Base-by-base conservation (phyloP, 306 rosid species). In the Vigna angularis region DNA sequence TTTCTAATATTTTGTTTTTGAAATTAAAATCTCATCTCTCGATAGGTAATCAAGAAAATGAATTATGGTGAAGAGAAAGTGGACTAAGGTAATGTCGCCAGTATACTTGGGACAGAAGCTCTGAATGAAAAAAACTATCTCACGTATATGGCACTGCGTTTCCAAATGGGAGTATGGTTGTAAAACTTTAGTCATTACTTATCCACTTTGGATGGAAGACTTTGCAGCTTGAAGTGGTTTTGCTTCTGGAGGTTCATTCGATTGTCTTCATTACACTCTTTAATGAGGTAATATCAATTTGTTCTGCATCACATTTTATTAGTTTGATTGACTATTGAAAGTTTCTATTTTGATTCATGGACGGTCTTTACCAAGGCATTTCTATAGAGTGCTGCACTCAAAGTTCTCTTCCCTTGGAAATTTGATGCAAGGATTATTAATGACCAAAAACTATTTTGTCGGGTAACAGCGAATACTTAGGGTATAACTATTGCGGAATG, bases 11-110 rank as follows among this genome's bases (percentile, higher is more conserved):
- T 73, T 70, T 44, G 42, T 30, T 40, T 48, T 45, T 88, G 73
- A 79, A 74, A 80, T 75, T 82, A 40, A 70, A 80, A 51, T 81
- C 45, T 55, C 79, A 62, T 83, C 44, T 51, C 45, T 82, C 55
- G 66, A 80, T 88, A 91, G 98, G 66, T 86, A 72, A 89, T 89
- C 88, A 89, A 82, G 90, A 88, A 82, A 84, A 93, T 76, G 63
- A 83, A 77, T 73, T 74, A 34, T 72, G 81, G 38, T 50, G 38
- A 84, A 59, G 70, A 56, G 66, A 73, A 83, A 72, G 83, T 77
- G 58, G 86, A 87, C 70, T 86, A 86, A 87, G 80, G 62, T 73
- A 70, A 56, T 84, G 47, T 71, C 75, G 52, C 69, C 69, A 75
- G 76, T 65, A 70, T 65, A 66, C 40, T 30, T 15, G 63, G 71